Conservation (phyloP, 139 green algal species). For the Zygnema circumcarinatum region DNA sequence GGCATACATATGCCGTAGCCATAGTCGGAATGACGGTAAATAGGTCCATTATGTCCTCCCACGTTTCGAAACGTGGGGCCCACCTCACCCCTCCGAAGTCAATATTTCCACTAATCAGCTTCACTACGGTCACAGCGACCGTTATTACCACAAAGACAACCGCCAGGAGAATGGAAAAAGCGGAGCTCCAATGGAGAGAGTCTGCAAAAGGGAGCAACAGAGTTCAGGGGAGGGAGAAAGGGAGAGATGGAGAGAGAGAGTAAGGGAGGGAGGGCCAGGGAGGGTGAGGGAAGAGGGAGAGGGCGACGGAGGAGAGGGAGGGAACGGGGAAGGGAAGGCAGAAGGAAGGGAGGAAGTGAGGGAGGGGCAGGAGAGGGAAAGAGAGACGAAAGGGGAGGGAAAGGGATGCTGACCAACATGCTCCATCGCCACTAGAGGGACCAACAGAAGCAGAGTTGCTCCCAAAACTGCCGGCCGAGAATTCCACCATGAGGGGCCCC, state of each 20-base stretch:
- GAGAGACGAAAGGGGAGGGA: background rate
- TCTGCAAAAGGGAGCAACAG: background rate
- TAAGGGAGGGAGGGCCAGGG: background rate
- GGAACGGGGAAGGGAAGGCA: background rate
- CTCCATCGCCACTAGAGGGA: background rate
- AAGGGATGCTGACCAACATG: background rate
- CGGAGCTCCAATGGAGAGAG: conserved; percentile 27
- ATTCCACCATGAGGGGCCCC: conserved; percentile 45
- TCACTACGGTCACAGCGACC: too few relatives aligned
- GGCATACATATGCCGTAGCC: conserved; percentile 42
- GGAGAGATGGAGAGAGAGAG: background rate
- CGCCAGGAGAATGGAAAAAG: conserved; percentile 23
- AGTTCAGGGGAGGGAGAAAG: background rate
- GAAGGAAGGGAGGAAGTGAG: background rate
- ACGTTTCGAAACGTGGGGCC: background rate
- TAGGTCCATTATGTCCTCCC: conserved; percentile 11
- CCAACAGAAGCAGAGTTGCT: background rate
- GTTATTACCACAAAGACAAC: conserved; percentile 43
- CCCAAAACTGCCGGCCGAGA: conserved; percentile 3
- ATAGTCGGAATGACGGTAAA: conserved; percentile 42
- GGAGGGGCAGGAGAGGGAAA: background rate
- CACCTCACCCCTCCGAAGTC: background rate
- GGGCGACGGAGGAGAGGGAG: background rate
- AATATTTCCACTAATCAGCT: too few relatives aligned
- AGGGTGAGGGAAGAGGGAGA: background rate